Conservation (phyloP, 2,329 filamentous ascomycete genomes). For the Beauveria sp. region DNA sequence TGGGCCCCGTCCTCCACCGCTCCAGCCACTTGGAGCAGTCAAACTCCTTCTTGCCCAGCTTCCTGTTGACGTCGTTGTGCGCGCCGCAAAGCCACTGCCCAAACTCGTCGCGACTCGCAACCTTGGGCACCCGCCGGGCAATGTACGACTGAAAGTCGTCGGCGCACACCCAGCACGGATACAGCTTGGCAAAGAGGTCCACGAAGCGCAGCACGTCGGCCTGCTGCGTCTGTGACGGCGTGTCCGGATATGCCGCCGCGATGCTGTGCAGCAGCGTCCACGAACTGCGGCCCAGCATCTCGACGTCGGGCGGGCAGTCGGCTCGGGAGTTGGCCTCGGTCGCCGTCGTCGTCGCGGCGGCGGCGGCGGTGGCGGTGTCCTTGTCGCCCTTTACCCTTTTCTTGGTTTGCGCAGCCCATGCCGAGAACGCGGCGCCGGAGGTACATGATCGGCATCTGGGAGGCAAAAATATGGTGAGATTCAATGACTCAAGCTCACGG, state of each 20-base stretch:
- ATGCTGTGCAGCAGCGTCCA: slow-evolving; percentile 95
- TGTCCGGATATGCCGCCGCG: slow-evolving; percentile 73
- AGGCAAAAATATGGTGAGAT: slow-evolving; percentile 13
- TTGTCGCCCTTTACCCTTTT: slow-evolving; percentile 23
- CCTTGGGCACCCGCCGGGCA: slow-evolving; percentile 57
- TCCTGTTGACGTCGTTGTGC: slow-evolving; percentile 81
- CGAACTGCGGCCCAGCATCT: slow-evolving; percentile 73
- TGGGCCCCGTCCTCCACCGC: slow-evolving; percentile 88
- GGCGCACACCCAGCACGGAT: slow-evolving; percentile 94
- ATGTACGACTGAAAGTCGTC: slow-evolving; percentile 86
- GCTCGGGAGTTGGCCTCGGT: slow-evolving; percentile 24
- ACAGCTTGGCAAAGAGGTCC: slow-evolving; percentile 71
- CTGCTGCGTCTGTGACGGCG: slow-evolving; percentile 62
- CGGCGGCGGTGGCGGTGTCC: slow-evolving; percentile 15
- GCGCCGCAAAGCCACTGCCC: slow-evolving; percentile 78
- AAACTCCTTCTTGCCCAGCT: slow-evolving; percentile 84
- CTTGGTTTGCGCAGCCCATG: slow-evolving; percentile 50
- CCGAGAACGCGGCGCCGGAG: slow-evolving; percentile 44
- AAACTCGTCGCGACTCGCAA: slow-evolving; percentile 59
- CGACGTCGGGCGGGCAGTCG: slow-evolving; percentile 88
- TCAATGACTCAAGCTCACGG: background rate
- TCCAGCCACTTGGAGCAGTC: slow-evolving; percentile 90
- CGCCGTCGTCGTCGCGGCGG: background rate
- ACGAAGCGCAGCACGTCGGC: slow-evolving; percentile 72
- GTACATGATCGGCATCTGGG: slow-evolving; percentile 64